Base-by-base conservation (phyloP, 495 filamentous ascomycete genomes). In the Neurospora sublineolata region DNA sequence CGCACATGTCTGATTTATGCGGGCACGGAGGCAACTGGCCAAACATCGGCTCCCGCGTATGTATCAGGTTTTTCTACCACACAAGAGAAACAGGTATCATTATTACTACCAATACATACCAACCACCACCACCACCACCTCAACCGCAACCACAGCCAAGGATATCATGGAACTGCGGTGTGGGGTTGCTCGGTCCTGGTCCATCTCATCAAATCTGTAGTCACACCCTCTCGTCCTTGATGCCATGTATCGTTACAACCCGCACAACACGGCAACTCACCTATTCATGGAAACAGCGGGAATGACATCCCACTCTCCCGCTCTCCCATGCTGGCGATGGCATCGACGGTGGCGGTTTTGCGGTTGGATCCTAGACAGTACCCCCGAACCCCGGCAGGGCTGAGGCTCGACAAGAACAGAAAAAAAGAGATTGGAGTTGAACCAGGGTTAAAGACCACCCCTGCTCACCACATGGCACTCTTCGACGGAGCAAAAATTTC, bases 391-490 rank as follows among this genome's bases (percentile, higher is more conserved):
- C 52, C 52, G 52, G 52, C 52, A 64, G 52, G 52, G 52, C 52
- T 64, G 52, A 64, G 52, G 52, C 52, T 64, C 52, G 23, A 64
- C 27, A 64, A 64, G 52, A 64, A 64, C 46, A 58, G 27, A 18
- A 64, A 64, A 58, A 64, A 33, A 64, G 27, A 64, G 52, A 64
- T 64, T 64, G 52, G 14, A 33, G 52, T 36, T 36, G 27, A 16
- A 60, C 27, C 52, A 60, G 12, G 52, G 46, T 16, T 52, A 58
- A 10, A 33, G 20, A 18, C 52, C 16, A 37, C 68, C 72, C 72
- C 36, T 73, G 72, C 38, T 46, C 64, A 68, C 71, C 70, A 72
- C 73, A 74, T 74, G 73, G 70, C 73, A 72, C 46, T 71, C 68
- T 64, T 39, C 37, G 36, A 69, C 67, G 37, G 37, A 36, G 60